A percentile compares a stretch with the other conserved stretches of the same genome.
Evolutionary conservation across 2,329 filamentous ascomycete genomes (phyloP).

Genomic region (Ascochyta clinopodiicola): DNA sequence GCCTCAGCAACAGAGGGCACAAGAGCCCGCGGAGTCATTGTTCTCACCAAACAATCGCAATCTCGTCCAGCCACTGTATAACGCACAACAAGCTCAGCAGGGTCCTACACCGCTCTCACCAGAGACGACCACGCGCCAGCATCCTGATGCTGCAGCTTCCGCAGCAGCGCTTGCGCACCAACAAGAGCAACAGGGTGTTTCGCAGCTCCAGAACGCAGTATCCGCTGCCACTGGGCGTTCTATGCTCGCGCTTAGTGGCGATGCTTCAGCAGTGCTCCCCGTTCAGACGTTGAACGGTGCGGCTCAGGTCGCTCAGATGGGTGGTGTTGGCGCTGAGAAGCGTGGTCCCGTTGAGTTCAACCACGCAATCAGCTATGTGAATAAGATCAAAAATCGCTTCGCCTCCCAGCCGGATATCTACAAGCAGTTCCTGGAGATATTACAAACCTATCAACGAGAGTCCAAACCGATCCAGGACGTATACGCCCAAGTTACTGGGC

Average conservation of each 20-base stretch:
- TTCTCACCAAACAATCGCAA: constrained; percentile 55
- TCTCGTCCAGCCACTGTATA: constrained; percentile 49
- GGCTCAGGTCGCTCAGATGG: constrained; percentile 64
- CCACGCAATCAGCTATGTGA: constrained; percentile 98
- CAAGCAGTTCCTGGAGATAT: constrained; percentile 97
- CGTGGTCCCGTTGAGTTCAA: constrained; percentile 97
- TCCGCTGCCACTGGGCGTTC: constrained; percentile 63
- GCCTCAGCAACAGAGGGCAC: constrained; percentile 45
- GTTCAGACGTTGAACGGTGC: constrained; percentile 68
- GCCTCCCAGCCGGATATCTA: constrained; percentile 97
- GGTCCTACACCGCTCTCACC: constrained; percentile 47
- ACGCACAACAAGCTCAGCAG: constrained; percentile 42
- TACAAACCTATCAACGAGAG: constrained; percentile 97
- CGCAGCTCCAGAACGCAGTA: constrained; percentile 69
- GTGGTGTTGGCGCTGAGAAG: constrained; percentile 68
- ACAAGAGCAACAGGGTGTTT: constrained; percentile 70
- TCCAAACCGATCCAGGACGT: constrained; percentile 99
- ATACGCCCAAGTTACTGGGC: constrained; percentile 91
- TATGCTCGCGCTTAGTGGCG: constrained; percentile 58
- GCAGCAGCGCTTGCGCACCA: constrained; percentile 61
- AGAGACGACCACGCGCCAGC: constrained; percentile 43
- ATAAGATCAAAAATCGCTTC: constrained; percentile 99
- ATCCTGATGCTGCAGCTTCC: constrained; percentile 47
- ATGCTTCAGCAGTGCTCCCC: constrained; percentile 56
- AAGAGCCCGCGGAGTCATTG: constrained; percentile 46